Base-by-base conservation (phyloP, 192 early-diverging fungal species). In the Paraglomus brasilianum region DNA sequence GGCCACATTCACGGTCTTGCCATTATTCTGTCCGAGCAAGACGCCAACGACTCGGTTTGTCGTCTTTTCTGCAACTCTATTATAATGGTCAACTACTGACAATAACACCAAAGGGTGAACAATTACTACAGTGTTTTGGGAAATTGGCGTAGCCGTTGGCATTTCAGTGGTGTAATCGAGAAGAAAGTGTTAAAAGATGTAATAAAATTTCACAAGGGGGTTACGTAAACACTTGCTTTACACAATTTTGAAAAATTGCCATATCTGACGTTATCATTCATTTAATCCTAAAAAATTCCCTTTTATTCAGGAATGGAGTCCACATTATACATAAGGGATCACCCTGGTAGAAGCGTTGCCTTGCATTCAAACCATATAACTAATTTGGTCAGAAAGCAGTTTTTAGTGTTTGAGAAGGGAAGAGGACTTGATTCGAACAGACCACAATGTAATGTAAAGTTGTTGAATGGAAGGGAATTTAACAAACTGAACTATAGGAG, bases 31-130 rank as follows among this genome's bases (percentile, higher is more conserved):
- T 41, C 97, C 97, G 2, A 99, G 82, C 9, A 99, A 86, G 24
- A 99, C 93, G 52, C 97, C 97, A 7, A 99, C 91, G 17, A 98
- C 96, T 36, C 97, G 88, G 77, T 98, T 98, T 74, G 91, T 94
- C 51, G 96, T 95, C 76, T 89, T 93, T 71, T 88, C 89, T 21
- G 95, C 96, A 7, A 93, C 93, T 64, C 97, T 90, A 78, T 98
- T 97, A 79, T 96, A 99, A 76, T 99, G 97, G 82, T 99, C 97
- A 24, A 94, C 92, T 4, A 95, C 96, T n/a, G 94, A 96, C 17
- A 99, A 82, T n/a, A 99, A 85, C 17, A 99, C 97, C 30, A 99
- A 85, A 75, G 97, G 97, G 75, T 99, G 97, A 41, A 99, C 90
- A 9, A 93, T 86, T 6, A 98, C 95, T 48, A 69, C 74, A 42